Percentiles rank a stretch among this genome's conserved stretches.
phyloP scores from a whole-genome alignment of 2,329 filamentous ascomycete species.

The Stagonosporopsis vannaccii region DNA sequence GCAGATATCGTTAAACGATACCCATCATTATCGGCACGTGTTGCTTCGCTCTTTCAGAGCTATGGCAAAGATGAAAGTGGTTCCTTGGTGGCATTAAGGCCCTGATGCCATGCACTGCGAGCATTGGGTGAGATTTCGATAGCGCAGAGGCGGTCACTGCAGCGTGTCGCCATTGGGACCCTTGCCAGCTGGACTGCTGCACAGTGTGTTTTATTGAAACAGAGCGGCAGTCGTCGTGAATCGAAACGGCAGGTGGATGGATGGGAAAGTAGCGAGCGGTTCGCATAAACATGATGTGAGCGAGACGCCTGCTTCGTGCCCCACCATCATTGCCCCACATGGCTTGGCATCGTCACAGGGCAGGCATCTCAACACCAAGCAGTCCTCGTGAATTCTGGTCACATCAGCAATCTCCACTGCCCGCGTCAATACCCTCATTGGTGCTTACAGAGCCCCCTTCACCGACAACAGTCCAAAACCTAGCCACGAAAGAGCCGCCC shows the following conservation, averaged over 20 bases:
- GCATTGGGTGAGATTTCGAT: background rate
- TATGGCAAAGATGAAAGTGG: slow-evolving; percentile 16
- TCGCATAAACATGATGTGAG: slow-evolving; percentile 26
- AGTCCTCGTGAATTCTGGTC: slow-evolving; percentile 38
- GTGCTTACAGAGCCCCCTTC: slow-evolving; percentile 15
- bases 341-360: slow-evolving; percentile 20
- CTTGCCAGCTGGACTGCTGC: background rate
- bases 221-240: background rate
- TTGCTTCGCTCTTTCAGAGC: slow-evolving; percentile 8
- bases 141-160: background rate
- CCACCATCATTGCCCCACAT: slow-evolving; percentile 13
- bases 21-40: slow-evolving; percentile 7
- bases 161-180: background rate
- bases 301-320: slow-evolving; percentile 17
- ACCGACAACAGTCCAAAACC: slow-evolving; percentile 1
- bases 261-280: slow-evolving; percentile 19
- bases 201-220: slow-evolving; percentile 1
- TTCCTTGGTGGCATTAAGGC: slow-evolving; percentile 5
- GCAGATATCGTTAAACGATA: slow-evolving; percentile 1
- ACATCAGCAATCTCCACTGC: slow-evolving; percentile 33
- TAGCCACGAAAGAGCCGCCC: slow-evolving; percentile 27
- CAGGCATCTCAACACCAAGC: slow-evolving; percentile 42
- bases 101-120: slow-evolving; percentile 12
- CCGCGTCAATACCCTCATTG: slow-evolving; percentile 26
- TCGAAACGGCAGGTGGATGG: slow-evolving; percentile 24